phyloP scores from a whole-genome alignment of 805 yeast genomes.

The Saccharomycopsis babjevae region DNA sequence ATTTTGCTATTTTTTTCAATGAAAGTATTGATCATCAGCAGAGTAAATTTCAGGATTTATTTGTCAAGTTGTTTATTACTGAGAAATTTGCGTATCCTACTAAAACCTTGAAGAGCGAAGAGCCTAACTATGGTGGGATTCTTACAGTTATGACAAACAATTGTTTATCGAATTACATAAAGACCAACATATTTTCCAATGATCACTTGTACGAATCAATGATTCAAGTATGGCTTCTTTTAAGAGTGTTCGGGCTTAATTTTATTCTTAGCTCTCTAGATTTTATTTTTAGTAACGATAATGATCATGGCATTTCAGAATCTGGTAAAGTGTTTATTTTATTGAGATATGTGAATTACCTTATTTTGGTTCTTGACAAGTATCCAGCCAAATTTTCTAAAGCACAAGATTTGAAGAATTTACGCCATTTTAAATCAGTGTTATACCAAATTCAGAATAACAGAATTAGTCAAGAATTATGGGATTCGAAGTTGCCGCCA shows the following conservation, averaged over 20 bases:
- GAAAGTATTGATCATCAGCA: not conserved
- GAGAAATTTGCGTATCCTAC: not conserved
- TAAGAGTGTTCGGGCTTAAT: constrained; percentile 35
- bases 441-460: not conserved
- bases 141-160: constrained; percentile 1
- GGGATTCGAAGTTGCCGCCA: constrained; percentile 5
- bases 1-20: not conserved
- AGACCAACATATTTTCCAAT: not conserved
- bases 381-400: not conserved
- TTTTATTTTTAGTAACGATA: constrained; percentile 28
- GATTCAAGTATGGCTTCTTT: constrained; percentile 19
- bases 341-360: constrained; percentile 1
- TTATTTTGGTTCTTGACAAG: not conserved
- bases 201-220: constrained; percentile 4
- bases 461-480: not conserved
- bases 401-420: not conserved
- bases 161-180: not conserved
- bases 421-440: not conserved
- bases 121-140: constrained; percentile 6
- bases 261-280: constrained; percentile 36
- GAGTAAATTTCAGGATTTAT: not conserved
- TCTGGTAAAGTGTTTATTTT: not conserved
- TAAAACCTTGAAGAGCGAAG: constrained; percentile 5
- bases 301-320: not conserved
- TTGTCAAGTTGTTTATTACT: not conserved